Conservation (phyloP, 2,329 filamentous ascomycete species). For the Pleurostoma richardsiae region DNA sequence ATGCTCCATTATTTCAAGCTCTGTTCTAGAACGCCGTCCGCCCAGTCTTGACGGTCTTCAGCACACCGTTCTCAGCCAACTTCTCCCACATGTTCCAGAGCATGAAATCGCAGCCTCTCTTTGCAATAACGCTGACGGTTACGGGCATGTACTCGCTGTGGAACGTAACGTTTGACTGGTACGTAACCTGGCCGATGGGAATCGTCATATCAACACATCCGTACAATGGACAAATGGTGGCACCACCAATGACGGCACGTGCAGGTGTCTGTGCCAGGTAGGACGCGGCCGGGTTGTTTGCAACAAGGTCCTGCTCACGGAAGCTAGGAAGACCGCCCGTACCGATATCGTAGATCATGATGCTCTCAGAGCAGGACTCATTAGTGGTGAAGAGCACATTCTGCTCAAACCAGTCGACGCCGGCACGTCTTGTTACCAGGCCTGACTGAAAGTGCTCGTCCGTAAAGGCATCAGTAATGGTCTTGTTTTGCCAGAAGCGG, state of each 20-base stretch:
- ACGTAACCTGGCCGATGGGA: conserved; percentile 35
- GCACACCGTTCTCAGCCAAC: conserved; percentile 29
- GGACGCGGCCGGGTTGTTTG: conserved; percentile 20
- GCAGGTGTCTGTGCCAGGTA: conserved; percentile 23
- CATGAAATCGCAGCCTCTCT: conserved; percentile 35
- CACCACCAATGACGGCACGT: conserved; percentile 21
- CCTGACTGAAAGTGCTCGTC: conserved; percentile 14
- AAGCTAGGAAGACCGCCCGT: conserved; percentile 33
- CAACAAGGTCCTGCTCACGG: conserved; percentile 25
- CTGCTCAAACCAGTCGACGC: conserved; percentile 29
- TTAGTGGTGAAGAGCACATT: conserved; percentile 26
- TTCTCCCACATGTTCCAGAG: conserved; percentile 32
- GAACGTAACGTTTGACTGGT: conserved; percentile 30
- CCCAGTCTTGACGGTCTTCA: conserved; percentile 30
- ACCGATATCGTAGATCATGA: conserved; percentile 35
- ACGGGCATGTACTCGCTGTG: conserved; percentile 34
- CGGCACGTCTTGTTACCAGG: conserved; percentile 19
- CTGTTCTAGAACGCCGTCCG: conserved; percentile 3
- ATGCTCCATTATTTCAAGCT: no score
- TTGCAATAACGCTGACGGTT: conserved; percentile 33
- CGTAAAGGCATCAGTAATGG: conserved; percentile 15
- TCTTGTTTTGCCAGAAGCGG: conserved; percentile 20
- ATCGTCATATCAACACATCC: conserved; percentile 33
- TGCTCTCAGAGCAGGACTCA: conserved; percentile 30
- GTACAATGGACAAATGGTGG: conserved; percentile 26